Conservation (phyloP, 2,329 filamentous ascomycete species). For the Escovopsis sp. region DNA sequence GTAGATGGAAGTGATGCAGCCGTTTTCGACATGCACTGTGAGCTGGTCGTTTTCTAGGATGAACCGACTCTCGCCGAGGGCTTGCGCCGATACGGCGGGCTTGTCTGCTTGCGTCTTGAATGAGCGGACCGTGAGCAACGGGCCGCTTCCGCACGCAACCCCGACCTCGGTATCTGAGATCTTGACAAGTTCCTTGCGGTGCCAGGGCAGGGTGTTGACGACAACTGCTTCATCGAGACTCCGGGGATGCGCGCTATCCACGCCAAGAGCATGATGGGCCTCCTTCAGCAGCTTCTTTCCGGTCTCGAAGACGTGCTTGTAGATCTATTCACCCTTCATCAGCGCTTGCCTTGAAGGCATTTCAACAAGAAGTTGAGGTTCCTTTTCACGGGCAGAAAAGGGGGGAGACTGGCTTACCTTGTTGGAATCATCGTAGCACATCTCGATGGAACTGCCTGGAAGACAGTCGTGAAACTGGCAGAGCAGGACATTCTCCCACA, state of each 20-base stretch:
- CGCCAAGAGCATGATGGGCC: constrained; percentile 51
- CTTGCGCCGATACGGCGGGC: constrained; percentile 36
- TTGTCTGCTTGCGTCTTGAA: constrained; percentile 31
- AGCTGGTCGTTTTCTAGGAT: constrained; percentile 68
- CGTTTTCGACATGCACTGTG: constrained; percentile 55
- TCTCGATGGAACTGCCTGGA: constrained; percentile 87
- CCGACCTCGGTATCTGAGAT: constrained; percentile 39
- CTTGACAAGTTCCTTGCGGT: constrained; percentile 58
- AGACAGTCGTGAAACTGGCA: constrained; percentile 98
- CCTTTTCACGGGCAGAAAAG: not conserved
- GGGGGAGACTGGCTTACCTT: constrained; percentile 34
- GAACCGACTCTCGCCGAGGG: constrained; percentile 48
- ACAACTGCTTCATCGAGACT: constrained; percentile 40
- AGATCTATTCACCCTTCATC: constrained; percentile 37
- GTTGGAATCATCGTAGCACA: constrained; percentile 95
- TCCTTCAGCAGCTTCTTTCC: constrained; percentile 59
- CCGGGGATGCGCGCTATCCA: constrained; percentile 30
- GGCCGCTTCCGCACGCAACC: constrained; percentile 42
- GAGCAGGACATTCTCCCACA: constrained; percentile 86
- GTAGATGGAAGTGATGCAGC: constrained; percentile 71
- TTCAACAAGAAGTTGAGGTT: not conserved
- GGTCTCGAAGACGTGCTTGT: constrained; percentile 66
- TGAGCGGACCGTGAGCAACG: constrained; percentile 33
- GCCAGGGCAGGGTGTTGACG: constrained; percentile 81
- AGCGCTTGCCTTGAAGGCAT: no score